These are phyloP conservation scores for Coemansia sp. DNA, from an alignment of 192 early-diverging fungal species.

Conservation along the genomic window DNA sequence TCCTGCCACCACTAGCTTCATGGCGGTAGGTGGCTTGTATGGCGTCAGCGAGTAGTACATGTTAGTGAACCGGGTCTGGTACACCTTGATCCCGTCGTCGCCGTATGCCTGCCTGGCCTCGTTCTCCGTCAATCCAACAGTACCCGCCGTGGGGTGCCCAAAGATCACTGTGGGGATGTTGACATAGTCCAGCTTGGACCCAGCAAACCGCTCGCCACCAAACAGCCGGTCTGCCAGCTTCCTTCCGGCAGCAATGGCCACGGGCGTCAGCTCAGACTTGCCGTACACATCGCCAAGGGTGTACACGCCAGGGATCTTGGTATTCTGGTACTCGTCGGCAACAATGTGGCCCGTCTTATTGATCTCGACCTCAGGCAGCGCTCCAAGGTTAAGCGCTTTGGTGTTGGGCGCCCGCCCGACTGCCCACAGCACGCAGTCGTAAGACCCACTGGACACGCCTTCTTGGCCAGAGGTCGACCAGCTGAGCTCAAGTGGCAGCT, in stretches of 20 bases:
- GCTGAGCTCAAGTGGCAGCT: constrained; percentile 58
- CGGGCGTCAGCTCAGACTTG: constrained; percentile 88
- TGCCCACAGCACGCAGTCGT: constrained; percentile 89
- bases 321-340: constrained; percentile 88
- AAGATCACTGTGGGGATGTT: constrained; percentile 97
- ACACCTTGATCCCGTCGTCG: constrained; percentile 79
- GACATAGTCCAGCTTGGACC: constrained; percentile 84
- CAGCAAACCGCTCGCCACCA: constrained; percentile 68
- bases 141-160: constrained; percentile 86
- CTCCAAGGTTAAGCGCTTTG: constrained; percentile 68
- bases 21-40: constrained; percentile 86
- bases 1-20: constrained; percentile 88
- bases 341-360: constrained; percentile 73
- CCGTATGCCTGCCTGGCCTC: constrained; percentile 77
- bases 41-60: constrained; percentile 86
- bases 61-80: constrained; percentile 84
- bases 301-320: constrained; percentile 65
- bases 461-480: constrained; percentile 36
- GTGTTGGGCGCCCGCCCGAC: constrained; percentile 82
- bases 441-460: constrained; percentile 50
- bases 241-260: constrained; percentile 95
- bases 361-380: constrained; percentile 59
- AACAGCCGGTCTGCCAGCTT: constrained; percentile 88
- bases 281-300: constrained; percentile 97
- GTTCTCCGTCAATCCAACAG: constrained; percentile 85